Conservation (phyloP, 2,329 filamentous ascomycete species). For the Aspergillus pseudoglaucus region DNA sequence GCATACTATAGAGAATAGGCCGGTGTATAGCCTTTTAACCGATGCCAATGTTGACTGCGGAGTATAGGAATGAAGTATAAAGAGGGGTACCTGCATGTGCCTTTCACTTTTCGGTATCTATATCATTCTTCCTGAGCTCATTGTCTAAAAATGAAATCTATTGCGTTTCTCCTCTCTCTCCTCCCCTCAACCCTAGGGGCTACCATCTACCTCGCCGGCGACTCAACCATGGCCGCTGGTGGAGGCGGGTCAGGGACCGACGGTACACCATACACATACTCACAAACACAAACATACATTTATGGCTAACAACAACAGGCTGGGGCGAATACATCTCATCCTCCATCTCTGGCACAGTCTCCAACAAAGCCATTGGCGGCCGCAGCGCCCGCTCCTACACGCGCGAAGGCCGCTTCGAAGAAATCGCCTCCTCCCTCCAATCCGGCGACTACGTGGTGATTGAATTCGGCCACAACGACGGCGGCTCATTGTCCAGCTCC, state of each 20-base stretch:
- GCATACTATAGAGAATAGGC: too few relatives aligned
- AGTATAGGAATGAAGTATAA: too few relatives aligned
- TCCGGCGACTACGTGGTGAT: conserved; percentile 62
- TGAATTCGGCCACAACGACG: conserved; percentile 69
- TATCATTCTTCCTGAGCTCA: neutral
- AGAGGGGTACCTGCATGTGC: too few relatives aligned
- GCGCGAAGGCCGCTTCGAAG: conserved; percentile 58
- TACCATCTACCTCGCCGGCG: conserved; percentile 27
- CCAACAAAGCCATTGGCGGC: conserved; percentile 61
- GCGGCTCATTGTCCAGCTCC: conserved; percentile 47
- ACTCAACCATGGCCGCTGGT: conserved; percentile 29
- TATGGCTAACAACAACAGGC: conserved; percentile 33
- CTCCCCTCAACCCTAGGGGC: conserved; percentile 17
- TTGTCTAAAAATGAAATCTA: conserved; percentile 15
- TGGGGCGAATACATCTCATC: conserved; percentile 59
- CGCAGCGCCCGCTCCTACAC: conserved; percentile 61
- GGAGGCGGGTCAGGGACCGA: conserved; percentile 17
- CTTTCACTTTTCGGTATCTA: too few relatives aligned
- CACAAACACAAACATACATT: neutral
- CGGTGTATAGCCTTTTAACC: too few relatives aligned
- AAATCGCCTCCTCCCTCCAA: conserved; percentile 48
- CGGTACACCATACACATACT: conserved; percentile 9
- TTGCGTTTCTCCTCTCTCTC: conserved; percentile 13
- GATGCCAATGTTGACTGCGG: too few relatives aligned
- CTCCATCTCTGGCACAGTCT: conserved; percentile 43